Base-by-base conservation (phyloP, 257 asterid species). In the Galeopsis tetrahit region DNA sequence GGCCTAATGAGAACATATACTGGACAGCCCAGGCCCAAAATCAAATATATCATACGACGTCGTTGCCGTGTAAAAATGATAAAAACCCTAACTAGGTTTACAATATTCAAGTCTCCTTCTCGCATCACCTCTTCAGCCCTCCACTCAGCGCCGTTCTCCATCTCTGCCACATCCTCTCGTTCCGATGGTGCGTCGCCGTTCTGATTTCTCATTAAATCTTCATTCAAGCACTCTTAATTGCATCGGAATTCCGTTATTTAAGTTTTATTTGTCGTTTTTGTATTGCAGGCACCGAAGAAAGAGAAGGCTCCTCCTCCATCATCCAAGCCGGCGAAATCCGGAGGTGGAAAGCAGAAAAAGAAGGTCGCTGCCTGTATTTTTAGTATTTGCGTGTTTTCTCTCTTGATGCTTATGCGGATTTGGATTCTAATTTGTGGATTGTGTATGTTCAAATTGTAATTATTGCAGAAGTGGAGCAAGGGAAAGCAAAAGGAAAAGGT, bases 401-500 rank as follows among this genome's bases (percentile, higher is more conserved):
- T 14, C 1, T 17, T 17, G 63, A 40, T 66, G 42, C 11, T 35
- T 39, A 4, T 63, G 28, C 63, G 59, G 34, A 49, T 15, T 61
- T 13, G 49, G 28, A 31, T 44, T 72, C 39, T 73, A 38, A 73
- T 34, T 59, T 5, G 28, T 57, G 42, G 4, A 32, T 38, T 57
- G 4, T 73, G 17, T 10, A 44, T 60, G 57, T 42, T n/a, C 28
- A 31, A 73, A 67, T 10, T 61, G 66, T 34, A 4, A 33, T 67
- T 10, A 58, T 28, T 63, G 69, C 80, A 73, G 84, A 82, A 77
- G 60, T 78, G 83, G 86, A 88, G 93, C 87, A 92, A 92, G 88
- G 98, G 96, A 61, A 93, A 90, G 86, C 97, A 90, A 76, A 93
- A 93, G 95, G 98, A 92, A 79, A 92, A 92, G 96, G 98, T 90